A percentile compares a stretch with the other conserved stretches of the same genome.
Evolutionary conservation across 805 yeast species (phyloP).

Genomic region (Metschnikowia bowlesiae): DNA sequence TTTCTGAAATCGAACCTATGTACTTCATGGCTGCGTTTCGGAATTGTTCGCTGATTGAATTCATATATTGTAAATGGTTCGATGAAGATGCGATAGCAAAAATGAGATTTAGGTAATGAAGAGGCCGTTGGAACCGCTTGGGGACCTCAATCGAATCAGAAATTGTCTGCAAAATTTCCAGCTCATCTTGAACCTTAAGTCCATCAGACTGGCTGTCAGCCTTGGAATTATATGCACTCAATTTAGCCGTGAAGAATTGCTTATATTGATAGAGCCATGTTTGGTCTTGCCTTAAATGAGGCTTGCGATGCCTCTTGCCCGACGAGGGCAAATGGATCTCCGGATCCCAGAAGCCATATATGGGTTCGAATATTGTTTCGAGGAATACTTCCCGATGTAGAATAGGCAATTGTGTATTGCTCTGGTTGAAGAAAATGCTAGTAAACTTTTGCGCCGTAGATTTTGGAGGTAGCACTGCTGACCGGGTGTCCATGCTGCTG

Average conservation of each 20-base stretch:
- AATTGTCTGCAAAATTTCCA: slow-evolving; percentile 2
- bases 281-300: slow-evolving; percentile 18
- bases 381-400: slow-evolving; percentile 78
- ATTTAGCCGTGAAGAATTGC: slow-evolving; percentile 18
- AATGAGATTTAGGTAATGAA: slow-evolving; percentile 69
- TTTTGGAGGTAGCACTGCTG: slow-evolving; percentile 65
- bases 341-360: slow-evolving; percentile 65
- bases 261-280: slow-evolving; percentile 49
- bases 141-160: slow-evolving; percentile 39
- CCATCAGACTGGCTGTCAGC: neutral
- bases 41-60: slow-evolving; percentile 64
- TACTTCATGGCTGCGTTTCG: slow-evolving; percentile 59
- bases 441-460: slow-evolving; percentile 63
- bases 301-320: slow-evolving; percentile 30
- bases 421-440: slow-evolving; percentile 65
- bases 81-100: slow-evolving; percentile 80
- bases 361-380: slow-evolving; percentile 62
- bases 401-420: slow-evolving; percentile 80
- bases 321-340: slow-evolving; percentile 56
- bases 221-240: slow-evolving; percentile 1
- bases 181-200: neutral
- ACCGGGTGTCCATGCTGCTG: slow-evolving; percentile 16
- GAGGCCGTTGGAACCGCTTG: slow-evolving; percentile 42
- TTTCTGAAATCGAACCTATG: slow-evolving; percentile 55
- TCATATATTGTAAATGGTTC: slow-evolving; percentile 63